Evolutionary conservation across 2,329 filamentous ascomycete species (phyloP), one percentile per base, ranked within the genome.

Genomic region (Trichophyton schoenleinii): DNA sequence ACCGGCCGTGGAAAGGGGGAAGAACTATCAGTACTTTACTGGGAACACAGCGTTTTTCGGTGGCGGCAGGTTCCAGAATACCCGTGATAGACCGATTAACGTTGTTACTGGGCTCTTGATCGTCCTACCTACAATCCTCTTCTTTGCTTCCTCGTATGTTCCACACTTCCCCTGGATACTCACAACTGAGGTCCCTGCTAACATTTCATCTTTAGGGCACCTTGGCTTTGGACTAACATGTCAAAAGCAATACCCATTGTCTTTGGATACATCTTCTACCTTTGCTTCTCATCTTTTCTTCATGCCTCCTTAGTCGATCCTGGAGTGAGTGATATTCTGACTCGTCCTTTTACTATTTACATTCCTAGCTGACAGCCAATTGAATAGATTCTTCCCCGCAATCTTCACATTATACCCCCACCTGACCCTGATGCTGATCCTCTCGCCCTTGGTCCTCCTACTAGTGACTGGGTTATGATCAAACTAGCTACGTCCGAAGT

Each of bases 281-380:
- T 99, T 31, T 95, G 89, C 74, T 79, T 96, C 57, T 96, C 91
- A 25, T 97, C 94, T 2, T 99, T 97, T 70, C 70, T 96, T 61
- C 92, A 96, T 75, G 94, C 92, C 3, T 96, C 94, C 2, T 82
- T 88, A 60, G 88, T 92, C 52, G 92, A 99, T 74, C 92, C 94
- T 34, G 94, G 94, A 62, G 91, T 95, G 82, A 81, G 89, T 82
- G 9, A 38, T 41, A 64, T 22, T 28, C 36, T 38, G 34, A 11
- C 3, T 22, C 31, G 7, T 34, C 11, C 20, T 7, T 7, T 62
- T 46, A 15, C 44, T 49, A 49, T 28, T 5, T 25, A 49, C 20
- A 11, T 8, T 15, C 20, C 22, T 41, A 6, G 31, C 41, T 57
- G 7, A 41, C 20, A 2, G n/a, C 36, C 11, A 38, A 58, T 46